Evolutionary conservation across 345 rosid genomes (phyloP).

Genomic region (Boechera divaricarpa): DNA sequence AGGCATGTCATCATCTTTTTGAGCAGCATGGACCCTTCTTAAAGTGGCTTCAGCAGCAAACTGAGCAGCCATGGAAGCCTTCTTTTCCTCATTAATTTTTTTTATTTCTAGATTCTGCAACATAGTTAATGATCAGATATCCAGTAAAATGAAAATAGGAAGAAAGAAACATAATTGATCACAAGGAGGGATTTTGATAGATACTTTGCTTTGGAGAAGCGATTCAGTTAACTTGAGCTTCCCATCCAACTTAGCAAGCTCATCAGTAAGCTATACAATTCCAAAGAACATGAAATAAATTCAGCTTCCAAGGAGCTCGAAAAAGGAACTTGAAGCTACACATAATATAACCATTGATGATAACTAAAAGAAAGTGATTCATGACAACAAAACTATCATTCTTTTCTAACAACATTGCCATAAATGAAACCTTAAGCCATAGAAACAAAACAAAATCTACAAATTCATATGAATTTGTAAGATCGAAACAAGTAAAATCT

Average conservation of each 20-base stretch:
- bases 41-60: conserved; percentile 99
- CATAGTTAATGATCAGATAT: not conserved
- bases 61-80: conserved; percentile 98
- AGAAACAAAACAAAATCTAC: not conserved
- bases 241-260: conserved; percentile 83
- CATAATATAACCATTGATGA: not conserved
- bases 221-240: conserved; percentile 92
- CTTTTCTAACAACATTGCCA: conserved; percentile 3
- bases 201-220: conserved; percentile 83
- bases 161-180: not conserved
- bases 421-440: not conserved
- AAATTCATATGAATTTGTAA: no score
- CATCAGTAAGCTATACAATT: conserved; percentile 74
- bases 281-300: conserved; percentile 17
- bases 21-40: conserved; percentile 98
- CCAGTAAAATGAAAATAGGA: not conserved
- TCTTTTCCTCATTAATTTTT: conserved; percentile 97
- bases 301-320: not conserved
- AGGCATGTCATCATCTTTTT: conserved; percentile 99
- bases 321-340: not conserved
- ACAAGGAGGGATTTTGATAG: not conserved
- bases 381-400: not conserved
- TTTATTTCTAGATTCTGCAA: conserved; percentile 93
- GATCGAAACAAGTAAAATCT: no score
- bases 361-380: not conserved